Evolutionary conservation across 768 basidiomycete species (phyloP), one percentile per base, ranked within the genome.

Genomic region (Daedalea quercina): DNA sequence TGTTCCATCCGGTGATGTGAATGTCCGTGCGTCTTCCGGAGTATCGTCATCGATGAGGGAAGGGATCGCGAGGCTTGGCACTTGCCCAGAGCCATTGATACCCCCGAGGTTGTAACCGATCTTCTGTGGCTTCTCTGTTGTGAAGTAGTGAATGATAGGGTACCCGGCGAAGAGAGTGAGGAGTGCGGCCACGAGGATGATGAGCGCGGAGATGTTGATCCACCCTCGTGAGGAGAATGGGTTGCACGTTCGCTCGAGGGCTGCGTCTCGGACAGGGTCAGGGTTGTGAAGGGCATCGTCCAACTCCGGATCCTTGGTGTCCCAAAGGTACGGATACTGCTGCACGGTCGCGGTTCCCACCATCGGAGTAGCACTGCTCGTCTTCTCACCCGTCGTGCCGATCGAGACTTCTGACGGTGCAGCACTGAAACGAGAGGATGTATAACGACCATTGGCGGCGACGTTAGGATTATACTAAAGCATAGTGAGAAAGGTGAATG

Each of bases 281-380:
- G 83, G 91, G 73, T 91, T 89, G 67, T 97, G 94, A 20, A 97
- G 76, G 20, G 82, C 79, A 66, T 97, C 94, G 72, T 96, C 94
- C 17, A 87, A 75, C 65, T 94, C 92, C 9, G 90, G 84, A 53
- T 92, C 91, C 63, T 78, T 82, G 22, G 71, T 72, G 66, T 90
- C 90, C 85, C 87, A 91, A 60, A 84, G 62, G 63, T 81, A 86
- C 22, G 61, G 82, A 62, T 81, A 86, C 17, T 60, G 76, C 15
- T 86, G 87, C 3, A 88, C 76, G 0, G 86, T 81, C 9, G 79
- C 76, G 9, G 81, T 83, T 3, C 57, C 78, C 72, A 57, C 72
- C 65, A 22, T 73, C 22, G 58, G 57, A 1, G 66, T 61, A 8
- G 51, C 50, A 25, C 57, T 59, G 33, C 54, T 54, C 17, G 67